A percentile compares a stretch with the other conserved stretches of the same genome.
Conservation (phyloP, 192 early-diverging fungal species). For the Paraglomus brasilianum region DNA sequence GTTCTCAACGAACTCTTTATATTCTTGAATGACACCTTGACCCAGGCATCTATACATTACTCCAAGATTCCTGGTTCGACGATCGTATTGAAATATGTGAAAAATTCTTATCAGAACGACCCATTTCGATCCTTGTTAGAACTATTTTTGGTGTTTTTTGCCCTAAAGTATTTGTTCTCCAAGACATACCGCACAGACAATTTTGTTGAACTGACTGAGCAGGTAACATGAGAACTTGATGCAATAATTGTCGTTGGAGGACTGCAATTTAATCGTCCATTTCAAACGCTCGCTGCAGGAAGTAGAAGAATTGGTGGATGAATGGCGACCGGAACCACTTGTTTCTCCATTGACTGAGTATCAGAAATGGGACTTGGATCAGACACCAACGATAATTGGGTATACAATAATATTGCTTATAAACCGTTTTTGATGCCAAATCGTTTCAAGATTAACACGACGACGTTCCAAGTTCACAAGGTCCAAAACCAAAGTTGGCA, state of each 20-base stretch:
- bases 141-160: conserved; percentile 77
- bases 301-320: conserved; percentile 89
- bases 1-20: conserved; percentile 24
- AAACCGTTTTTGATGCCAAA: background rate
- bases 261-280: background rate
- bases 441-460: background rate
- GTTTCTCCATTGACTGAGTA: conserved; percentile 72
- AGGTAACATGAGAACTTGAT: conserved; percentile 47
- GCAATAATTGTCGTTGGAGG: background rate
- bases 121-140: conserved; percentile 87
- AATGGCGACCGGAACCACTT: conserved; percentile 96
- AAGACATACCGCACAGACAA: conserved; percentile 81
- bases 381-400: conserved; percentile 72
- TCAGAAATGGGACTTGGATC: conserved; percentile 73
- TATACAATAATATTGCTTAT: conserved; percentile 26
- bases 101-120: conserved; percentile 92
- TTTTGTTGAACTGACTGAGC: conserved; percentile 76
- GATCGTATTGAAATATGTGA: conserved; percentile 79
- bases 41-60: conserved; percentile 24
- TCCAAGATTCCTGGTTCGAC: conserved; percentile 61
- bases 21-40: conserved; percentile 22
- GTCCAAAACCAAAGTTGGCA: conserved; percentile 61
- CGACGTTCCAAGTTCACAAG: conserved; percentile 40
- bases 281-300: conserved; percentile 57
- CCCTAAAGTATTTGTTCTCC: conserved; percentile 83